phyloP scores from a whole-genome alignment of 2,329 filamentous ascomycete genomes.

The Botryotinia calthae region DNA sequence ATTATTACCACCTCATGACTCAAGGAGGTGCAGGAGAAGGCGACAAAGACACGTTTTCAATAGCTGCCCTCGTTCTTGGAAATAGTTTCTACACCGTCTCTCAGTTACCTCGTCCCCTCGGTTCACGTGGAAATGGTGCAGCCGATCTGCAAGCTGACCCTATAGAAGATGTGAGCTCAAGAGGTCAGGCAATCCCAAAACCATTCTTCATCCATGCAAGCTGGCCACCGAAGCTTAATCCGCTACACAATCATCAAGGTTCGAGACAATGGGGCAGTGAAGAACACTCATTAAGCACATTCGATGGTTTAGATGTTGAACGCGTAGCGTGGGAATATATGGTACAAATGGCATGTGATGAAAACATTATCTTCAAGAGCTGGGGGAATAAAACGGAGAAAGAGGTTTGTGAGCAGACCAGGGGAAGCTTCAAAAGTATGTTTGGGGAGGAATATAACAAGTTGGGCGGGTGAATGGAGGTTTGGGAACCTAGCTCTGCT shows the following conservation, averaged over 20 bases:
- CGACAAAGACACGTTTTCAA: slow-evolving; percentile 51
- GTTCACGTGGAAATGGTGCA: slow-evolving; percentile 14
- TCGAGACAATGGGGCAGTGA: slow-evolving; percentile 25
- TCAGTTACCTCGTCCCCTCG: slow-evolving; percentile 21
- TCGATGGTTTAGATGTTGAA: slow-evolving; percentile 27
- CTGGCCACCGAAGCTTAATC: slow-evolving; percentile 29
- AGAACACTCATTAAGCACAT: slow-evolving; percentile 9
- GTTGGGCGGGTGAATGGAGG: background rate
- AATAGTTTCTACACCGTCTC: slow-evolving; percentile 41
- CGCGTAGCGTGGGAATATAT: slow-evolving; percentile 27
- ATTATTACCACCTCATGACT: slow-evolving; percentile 26
- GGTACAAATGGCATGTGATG: slow-evolving; percentile 29
- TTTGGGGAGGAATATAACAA: slow-evolving; percentile 21
- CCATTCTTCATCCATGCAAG: slow-evolving; percentile 29
- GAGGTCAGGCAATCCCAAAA: background rate
- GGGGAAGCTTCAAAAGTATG: slow-evolving; percentile 22
- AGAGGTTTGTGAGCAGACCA: slow-evolving; percentile 25
- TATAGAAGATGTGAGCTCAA: slow-evolving; percentile 8
- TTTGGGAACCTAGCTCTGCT: background rate
- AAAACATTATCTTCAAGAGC: slow-evolving; percentile 22
- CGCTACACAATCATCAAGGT: slow-evolving; percentile 20
- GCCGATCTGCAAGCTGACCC: slow-evolving; percentile 27
- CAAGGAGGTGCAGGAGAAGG: slow-evolving; percentile 49
- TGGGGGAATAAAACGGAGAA: slow-evolving; percentile 24
- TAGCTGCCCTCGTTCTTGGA: slow-evolving; percentile 43